phyloP scores from a whole-genome alignment of 1,284 basidiomycete species.

The Sanghuangporus baumii region DNA sequence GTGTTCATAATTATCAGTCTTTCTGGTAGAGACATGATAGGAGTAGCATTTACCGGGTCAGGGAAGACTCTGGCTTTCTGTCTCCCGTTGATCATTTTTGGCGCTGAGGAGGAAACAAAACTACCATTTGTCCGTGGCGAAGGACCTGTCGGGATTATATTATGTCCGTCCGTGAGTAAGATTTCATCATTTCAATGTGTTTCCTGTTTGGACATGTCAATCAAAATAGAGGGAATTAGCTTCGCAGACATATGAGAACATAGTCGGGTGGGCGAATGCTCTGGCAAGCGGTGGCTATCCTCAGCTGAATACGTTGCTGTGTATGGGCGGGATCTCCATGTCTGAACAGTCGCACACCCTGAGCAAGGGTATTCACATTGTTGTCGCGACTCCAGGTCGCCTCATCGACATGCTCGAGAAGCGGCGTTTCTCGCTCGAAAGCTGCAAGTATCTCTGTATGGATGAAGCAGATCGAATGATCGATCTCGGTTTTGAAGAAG shows the following conservation, averaged over 20 bases:
- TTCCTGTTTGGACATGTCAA: background rate
- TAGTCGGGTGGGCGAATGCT: conserved; percentile 79
- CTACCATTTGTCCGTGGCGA: conserved; percentile 89
- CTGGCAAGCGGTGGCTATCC: conserved; percentile 85
- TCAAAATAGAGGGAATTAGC: conserved; percentile 69
- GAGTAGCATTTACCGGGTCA: conserved; percentile 92
- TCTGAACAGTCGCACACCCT: conserved; percentile 89
- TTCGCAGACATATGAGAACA: conserved; percentile 93
- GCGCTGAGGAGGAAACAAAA: conserved; percentile 88
- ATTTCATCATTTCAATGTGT: background rate
- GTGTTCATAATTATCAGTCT: conserved; percentile 45
- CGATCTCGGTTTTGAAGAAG: conserved; percentile 97
- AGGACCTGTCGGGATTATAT: conserved; percentile 91
- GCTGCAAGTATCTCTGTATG: conserved; percentile 94
- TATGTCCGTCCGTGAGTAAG: conserved; percentile 74
- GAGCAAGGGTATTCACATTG: conserved; percentile 89
- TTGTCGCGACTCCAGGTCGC: conserved; percentile 93
- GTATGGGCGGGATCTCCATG: conserved; percentile 98
- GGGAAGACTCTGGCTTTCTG: conserved; percentile 92
- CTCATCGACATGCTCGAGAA: conserved; percentile 98
- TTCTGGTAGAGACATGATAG: conserved; percentile 88
- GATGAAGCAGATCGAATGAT: conserved; percentile 99
- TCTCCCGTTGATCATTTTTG: conserved; percentile 91
- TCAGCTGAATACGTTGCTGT: conserved; percentile 80
- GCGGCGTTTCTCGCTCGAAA: conserved; percentile 84